phyloP scores from a whole-genome alignment of 192 early-diverging fungal species.

The Phycomyces nitens region DNA sequence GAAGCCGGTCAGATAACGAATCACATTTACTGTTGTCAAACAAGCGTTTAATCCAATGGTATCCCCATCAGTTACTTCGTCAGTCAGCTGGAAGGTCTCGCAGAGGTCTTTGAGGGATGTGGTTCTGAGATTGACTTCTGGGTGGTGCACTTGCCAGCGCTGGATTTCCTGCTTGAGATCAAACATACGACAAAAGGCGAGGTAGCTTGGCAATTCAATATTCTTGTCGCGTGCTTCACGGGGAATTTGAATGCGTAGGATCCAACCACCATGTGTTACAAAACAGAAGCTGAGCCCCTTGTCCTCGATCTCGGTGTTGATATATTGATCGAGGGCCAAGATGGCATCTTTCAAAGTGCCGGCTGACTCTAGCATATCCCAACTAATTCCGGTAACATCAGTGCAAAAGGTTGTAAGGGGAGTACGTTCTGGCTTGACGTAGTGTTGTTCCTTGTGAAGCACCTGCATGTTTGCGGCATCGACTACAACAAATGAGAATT shows the following conservation, averaged over 20 bases:
- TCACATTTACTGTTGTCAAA: slow-evolving; percentile 59
- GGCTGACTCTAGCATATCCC: slow-evolving; percentile 47
- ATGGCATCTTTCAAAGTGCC: slow-evolving; percentile 57
- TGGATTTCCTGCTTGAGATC: slow-evolving; percentile 65
- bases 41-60: slow-evolving; percentile 61
- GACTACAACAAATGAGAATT: slow-evolving; percentile 51
- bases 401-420: slow-evolving; percentile 59
- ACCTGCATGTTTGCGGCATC: slow-evolving; percentile 41
- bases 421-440: slow-evolving; percentile 48
- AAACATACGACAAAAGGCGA: slow-evolving; percentile 60
- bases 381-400: slow-evolving; percentile 55
- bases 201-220: slow-evolving; percentile 53
- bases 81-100: slow-evolving; percentile 44
- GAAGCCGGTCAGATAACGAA: slow-evolving; percentile 47
- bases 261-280: slow-evolving; percentile 71
- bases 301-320: slow-evolving; percentile 47
- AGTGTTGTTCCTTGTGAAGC: slow-evolving; percentile 42
- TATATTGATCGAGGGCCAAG: slow-evolving; percentile 44
- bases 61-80: slow-evolving; percentile 34
- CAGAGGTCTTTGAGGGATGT: slow-evolving; percentile 60
- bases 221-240: slow-evolving; percentile 63
- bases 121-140: slow-evolving; percentile 46
- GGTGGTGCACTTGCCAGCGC: slow-evolving; percentile 59
- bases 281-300: slow-evolving; percentile 58
- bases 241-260: slow-evolving; percentile 65